Evolutionary conservation across 331 rosid species (phyloP), one percentile per base, ranked within the genome.

Genomic region (Quercus phellos): DNA sequence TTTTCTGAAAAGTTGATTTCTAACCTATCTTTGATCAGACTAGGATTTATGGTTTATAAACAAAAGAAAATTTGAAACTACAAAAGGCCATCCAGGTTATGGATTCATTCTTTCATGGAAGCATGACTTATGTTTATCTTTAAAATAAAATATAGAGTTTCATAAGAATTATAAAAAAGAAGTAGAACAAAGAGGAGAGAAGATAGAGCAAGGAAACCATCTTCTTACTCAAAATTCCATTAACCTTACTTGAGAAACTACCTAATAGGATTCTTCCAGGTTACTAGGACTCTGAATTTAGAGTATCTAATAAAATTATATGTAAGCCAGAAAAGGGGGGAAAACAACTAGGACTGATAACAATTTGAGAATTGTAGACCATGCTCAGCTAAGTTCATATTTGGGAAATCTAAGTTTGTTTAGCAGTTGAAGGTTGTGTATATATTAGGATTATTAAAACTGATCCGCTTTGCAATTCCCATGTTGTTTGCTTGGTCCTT

Each of bases 301-400:
- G 18, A 53, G 58, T 0, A 53, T 19, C 22, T 53, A 53, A 53
- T 17, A 3, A 53, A 4, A 53, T 16, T 14, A 53, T 14, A 53
- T 53, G 56, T 13, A 53, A 53, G 16, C 56, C 56, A 53, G 18
- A n/a, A 30, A 16, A 53, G 6, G 19, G 18, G 2, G 6, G n/a
- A 1, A 1, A n/a, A 55, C 11, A 2, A 3, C 1, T 4, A 19
- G 12, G 32, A 30, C 32, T 30, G 32, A 30, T 30, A 30, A 30
- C 4, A 30, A 30, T 30, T 30, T 30, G 32, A 30, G 32, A 30
- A 30, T 30, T 30, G 32, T 30, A 30, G 32, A 30, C 32, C 32
- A 30, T 30, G 94, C 90, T 80, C 60, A 30, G 5, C 6, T 32
- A 32, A 32, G 35, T 4, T 32, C 6, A 0, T 32, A 4, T 32